Conservation (phyloP, 768 basidiomycete species). For the Trametes gibbosa region DNA sequence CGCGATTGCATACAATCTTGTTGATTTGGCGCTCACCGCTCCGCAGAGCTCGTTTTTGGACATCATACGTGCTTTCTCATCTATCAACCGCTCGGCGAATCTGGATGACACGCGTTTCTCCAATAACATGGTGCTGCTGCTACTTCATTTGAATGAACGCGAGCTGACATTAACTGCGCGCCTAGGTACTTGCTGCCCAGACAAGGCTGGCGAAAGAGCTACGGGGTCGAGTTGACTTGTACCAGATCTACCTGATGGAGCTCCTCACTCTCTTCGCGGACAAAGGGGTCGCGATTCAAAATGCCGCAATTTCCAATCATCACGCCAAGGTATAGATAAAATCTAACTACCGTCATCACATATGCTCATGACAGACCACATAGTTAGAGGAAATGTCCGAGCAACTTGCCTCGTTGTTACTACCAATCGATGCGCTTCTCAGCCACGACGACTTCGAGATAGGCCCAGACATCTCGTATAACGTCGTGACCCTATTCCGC, state of each 20-base stretch:
- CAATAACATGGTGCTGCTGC: constrained; percentile 69
- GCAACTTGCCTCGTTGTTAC: constrained; percentile 81
- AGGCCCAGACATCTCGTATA: constrained; percentile 49
- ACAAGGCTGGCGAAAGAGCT: constrained; percentile 85
- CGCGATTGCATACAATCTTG: constrained; percentile 87
- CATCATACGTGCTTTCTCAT: constrained; percentile 79
- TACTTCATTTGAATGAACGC: not conserved
- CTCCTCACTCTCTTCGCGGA: constrained; percentile 84
- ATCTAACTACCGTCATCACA: not conserved
- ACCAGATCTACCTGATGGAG: constrained; percentile 79
- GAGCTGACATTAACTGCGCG: not conserved
- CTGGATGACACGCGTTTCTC: constrained; percentile 86
- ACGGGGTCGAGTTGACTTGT: constrained; percentile 69
- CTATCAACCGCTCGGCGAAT: constrained; percentile 82
- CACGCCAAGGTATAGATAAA: constrained; percentile 53
- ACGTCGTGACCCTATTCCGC: constrained; percentile 75
- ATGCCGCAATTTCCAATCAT: constrained; percentile 63
- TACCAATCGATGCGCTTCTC: constrained; percentile 89
- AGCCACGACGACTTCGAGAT: constrained; percentile 67
- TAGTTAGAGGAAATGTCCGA: constrained; percentile 83
- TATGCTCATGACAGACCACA: not conserved
- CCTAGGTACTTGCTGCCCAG: constrained; percentile 83
- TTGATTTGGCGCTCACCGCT: constrained; percentile 81
- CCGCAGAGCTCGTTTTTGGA: constrained; percentile 78
- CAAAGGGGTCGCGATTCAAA: constrained; percentile 89